A percentile compares a stretch with the other conserved stretches of the same genome.
These are phyloP conservation scores for Umbelopsis sp. DNA, from an alignment of 371 early-diverging fungal genomes.

Conservation along the genomic window DNA sequence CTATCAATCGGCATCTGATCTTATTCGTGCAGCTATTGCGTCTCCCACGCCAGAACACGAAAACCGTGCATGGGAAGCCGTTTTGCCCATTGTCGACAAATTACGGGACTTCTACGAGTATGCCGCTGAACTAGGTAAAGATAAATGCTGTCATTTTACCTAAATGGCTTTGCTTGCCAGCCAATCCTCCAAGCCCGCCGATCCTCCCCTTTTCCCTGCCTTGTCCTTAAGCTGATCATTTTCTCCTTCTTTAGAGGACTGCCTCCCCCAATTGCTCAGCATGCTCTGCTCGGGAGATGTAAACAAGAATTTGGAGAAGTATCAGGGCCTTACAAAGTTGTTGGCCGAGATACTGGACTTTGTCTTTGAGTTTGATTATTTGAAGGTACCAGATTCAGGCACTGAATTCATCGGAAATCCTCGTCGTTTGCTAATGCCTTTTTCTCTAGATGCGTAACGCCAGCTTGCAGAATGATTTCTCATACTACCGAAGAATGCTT, in stretches of 20 bases:
- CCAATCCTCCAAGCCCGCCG: not conserved
- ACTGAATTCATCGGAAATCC: not conserved
- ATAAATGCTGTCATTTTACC: not conserved
- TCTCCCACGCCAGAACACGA: slow-evolving; percentile 81
- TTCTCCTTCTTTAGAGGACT: slow-evolving; percentile 56
- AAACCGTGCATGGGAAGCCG: slow-evolving; percentile 82
- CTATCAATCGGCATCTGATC: slow-evolving; percentile 51
- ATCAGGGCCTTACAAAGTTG: slow-evolving; percentile 77
- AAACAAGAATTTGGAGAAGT: slow-evolving; percentile 65
- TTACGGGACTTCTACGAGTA: slow-evolving; percentile 82
- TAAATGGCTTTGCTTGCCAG: not conserved
- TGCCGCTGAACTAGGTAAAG: slow-evolving; percentile 68
- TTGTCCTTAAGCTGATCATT: slow-evolving; percentile 4
- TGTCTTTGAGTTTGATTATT: slow-evolving; percentile 86
- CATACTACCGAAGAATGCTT: slow-evolving; percentile 92
- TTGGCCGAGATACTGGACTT: slow-evolving; percentile 86
- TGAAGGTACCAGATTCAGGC: slow-evolving; percentile 64
- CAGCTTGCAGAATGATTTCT: slow-evolving; percentile 94
- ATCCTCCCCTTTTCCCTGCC: slow-evolving; percentile 2
- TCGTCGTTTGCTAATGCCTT: not conserved
- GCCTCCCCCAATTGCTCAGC: slow-evolving; percentile 74
- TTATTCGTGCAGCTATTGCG: slow-evolving; percentile 76
- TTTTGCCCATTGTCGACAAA: slow-evolving; percentile 77
- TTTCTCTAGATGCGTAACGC: slow-evolving; percentile 81
- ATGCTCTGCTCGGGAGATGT: slow-evolving; percentile 78